phyloP scores from a whole-genome alignment of 257 asterid genomes.

The Gentiana dahurica region DNA sequence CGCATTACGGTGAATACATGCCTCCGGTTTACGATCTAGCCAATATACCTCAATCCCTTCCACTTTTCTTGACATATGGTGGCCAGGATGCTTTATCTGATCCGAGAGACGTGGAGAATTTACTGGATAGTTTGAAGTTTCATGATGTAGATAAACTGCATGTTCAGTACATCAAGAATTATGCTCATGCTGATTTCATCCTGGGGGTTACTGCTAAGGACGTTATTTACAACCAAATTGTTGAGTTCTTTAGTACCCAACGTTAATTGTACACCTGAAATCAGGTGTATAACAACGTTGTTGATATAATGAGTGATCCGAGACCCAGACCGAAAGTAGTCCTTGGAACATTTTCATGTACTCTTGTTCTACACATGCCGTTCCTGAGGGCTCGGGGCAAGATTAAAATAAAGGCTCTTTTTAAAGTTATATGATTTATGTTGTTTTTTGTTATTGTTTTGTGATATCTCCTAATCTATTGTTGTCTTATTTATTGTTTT shows the following conservation, averaged over 20 bases:
- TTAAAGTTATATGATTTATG: too few relatives aligned
- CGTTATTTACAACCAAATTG: conserved; percentile 44
- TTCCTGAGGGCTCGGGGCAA: too few relatives aligned
- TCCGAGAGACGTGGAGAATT: conserved; percentile 40
- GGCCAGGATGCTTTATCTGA: conserved; percentile 79
- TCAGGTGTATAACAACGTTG: too few relatives aligned
- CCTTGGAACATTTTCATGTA: too few relatives aligned
- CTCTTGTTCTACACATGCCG: too few relatives aligned
- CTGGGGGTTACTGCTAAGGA: conserved; percentile 65
- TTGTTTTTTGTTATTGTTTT: too few relatives aligned
- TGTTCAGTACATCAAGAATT: conserved; percentile 62
- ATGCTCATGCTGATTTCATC: conserved; percentile 31
- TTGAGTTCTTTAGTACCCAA: conserved; percentile 15
- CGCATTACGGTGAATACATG: conserved; percentile 45
- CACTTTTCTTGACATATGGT: conserved; percentile 74
- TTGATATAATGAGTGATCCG: too few relatives aligned
- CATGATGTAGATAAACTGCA: conserved; percentile 53
- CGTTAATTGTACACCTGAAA: not conserved
- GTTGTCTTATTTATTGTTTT: too few relatives aligned
- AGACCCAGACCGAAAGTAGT: too few relatives aligned
- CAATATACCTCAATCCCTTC: conserved; percentile 58
- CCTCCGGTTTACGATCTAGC: conserved; percentile 58
- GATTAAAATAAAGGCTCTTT: too few relatives aligned
- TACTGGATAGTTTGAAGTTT: conserved; percentile 42
- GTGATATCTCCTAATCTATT: too few relatives aligned